Percentiles rank a stretch among this genome's conserved stretches.
Conservation (phyloP, 139 green algal genomes). For the Picochlorum sp. region DNA sequence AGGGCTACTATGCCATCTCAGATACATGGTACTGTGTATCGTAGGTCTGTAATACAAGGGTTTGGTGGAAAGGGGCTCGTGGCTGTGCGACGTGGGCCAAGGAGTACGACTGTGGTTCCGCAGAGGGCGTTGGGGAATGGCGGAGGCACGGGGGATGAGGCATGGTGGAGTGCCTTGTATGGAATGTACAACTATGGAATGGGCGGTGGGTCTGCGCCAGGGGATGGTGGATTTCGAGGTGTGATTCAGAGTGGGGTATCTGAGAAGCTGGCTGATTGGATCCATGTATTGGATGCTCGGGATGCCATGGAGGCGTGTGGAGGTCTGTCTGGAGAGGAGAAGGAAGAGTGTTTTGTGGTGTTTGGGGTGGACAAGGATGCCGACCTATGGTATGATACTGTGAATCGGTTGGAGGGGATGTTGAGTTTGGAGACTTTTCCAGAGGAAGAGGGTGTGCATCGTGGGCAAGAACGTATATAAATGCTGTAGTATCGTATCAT, state of each 20-base stretch:
- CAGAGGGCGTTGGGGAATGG: too few species aligned
- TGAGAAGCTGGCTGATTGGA: neutral
- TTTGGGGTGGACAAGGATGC: slow-evolving; percentile 17
- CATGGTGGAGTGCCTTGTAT: too few species aligned
- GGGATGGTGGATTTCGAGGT: too few species aligned
- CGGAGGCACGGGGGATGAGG: too few species aligned
- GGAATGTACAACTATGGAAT: too few species aligned
- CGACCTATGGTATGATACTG: slow-evolving; percentile 13
- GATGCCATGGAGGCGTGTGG: slow-evolving; percentile 28
- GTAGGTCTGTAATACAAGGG: too few species aligned
- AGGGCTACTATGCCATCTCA: too few species aligned
- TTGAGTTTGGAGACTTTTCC: slow-evolving; percentile 19
- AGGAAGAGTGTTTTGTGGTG: slow-evolving; percentile 16
- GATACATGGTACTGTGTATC: too few species aligned
- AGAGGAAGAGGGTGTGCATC: slow-evolving; percentile 21
- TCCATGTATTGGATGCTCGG: slow-evolving; percentile 6
- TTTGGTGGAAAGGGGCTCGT: too few species aligned
- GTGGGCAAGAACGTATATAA: slow-evolving; percentile 25
- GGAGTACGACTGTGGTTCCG: too few species aligned
- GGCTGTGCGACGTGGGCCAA: too few species aligned
- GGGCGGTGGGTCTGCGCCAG: neutral
- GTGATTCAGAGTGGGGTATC: neutral
- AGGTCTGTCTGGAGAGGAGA: slow-evolving; percentile 21
- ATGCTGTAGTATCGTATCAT: neutral
- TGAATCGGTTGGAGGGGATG: neutral